A percentile compares a stretch with the other conserved stretches of the same genome.
phyloP scores from a whole-genome alignment of 139 green algal species.

The Chlorella sp. region DNA sequence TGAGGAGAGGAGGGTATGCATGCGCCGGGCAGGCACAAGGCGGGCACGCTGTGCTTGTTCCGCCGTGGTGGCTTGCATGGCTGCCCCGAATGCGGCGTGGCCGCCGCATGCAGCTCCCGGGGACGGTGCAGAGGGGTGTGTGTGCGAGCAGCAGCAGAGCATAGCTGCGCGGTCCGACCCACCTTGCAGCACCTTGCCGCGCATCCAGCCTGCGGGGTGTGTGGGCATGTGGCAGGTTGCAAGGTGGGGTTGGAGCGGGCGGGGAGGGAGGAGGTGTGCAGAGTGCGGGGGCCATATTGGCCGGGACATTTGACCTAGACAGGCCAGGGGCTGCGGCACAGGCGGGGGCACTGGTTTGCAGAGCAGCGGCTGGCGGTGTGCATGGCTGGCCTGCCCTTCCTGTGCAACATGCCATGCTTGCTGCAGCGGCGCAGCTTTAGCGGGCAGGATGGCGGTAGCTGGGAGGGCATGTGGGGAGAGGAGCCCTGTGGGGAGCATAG shows the following conservation, averaged over 20 bases:
- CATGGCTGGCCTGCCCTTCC: too few relatives aligned
- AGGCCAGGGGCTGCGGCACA: too few relatives aligned
- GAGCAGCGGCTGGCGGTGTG: not conserved
- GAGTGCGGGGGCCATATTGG: too few relatives aligned
- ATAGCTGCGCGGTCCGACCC: not conserved
- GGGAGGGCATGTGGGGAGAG: not conserved
- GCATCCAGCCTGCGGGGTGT: slow-evolving; percentile 1
- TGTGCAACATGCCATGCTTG: too few relatives aligned
- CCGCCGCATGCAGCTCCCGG: too few relatives aligned
- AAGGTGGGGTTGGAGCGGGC: too few relatives aligned
- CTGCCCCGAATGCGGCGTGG: too few relatives aligned
- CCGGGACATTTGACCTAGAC: too few relatives aligned
- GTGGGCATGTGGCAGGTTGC: too few relatives aligned
- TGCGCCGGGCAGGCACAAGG: not conserved
- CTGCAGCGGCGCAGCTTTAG: too few relatives aligned
- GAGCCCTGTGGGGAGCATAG: not conserved
- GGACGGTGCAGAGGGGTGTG: not conserved
- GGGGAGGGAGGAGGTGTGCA: not conserved
- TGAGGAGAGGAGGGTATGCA: not conserved
- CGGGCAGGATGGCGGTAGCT: too few relatives aligned
- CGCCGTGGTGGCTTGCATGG: not conserved
- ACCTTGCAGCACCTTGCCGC: slow-evolving; percentile 18
- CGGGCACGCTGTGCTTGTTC: not conserved
- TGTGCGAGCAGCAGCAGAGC: not conserved
- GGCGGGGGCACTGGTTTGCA: not conserved